Percentiles rank a stretch among this genome's conserved stretches.
Evolutionary conservation across 805 yeast genomes (phyloP).

Genomic region (Suhomyces kilbournensis): DNA sequence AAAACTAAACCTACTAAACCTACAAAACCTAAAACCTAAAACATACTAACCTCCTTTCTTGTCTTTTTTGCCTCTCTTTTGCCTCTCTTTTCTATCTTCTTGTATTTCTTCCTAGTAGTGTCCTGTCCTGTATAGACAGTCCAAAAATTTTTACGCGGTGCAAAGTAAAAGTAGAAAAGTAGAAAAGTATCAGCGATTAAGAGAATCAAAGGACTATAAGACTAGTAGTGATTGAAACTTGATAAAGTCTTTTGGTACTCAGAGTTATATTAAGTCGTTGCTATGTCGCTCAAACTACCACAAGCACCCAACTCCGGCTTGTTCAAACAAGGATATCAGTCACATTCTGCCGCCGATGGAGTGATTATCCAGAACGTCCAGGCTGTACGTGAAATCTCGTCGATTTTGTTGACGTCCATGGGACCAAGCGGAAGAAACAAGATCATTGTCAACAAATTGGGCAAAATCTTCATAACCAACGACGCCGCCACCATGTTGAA

Average conservation of each 20-base stretch:
- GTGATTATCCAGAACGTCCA: conserved; percentile 89
- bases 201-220: too few species aligned
- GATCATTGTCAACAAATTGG: conserved; percentile 85
- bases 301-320: conserved; percentile 90
- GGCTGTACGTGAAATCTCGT: conserved; percentile 90
- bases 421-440: conserved; percentile 98
- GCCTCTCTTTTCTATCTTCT: too few species aligned
- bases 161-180: not conserved
- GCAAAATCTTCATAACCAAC: conserved; percentile 84
- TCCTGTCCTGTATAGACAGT: not conserved
- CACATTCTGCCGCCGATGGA: conserved; percentile 86
- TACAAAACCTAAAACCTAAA: too few species aligned
- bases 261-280: too few species aligned
- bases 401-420: conserved; percentile 88
- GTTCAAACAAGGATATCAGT: conserved; percentile 92
- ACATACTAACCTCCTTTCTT: too few species aligned
- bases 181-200: too few species aligned
- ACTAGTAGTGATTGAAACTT: too few species aligned
- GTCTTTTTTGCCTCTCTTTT: too few species aligned
- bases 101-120: too few species aligned
- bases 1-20: too few species aligned
- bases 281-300: conserved; percentile 88
- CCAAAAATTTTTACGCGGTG: conserved; percentile 3
- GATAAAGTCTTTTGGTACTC: too few species aligned
- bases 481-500: conserved; percentile 98